These are phyloP conservation scores for Candida coleopterorum DNA, from an alignment of 805 yeast species.

Conservation along the genomic window DNA sequence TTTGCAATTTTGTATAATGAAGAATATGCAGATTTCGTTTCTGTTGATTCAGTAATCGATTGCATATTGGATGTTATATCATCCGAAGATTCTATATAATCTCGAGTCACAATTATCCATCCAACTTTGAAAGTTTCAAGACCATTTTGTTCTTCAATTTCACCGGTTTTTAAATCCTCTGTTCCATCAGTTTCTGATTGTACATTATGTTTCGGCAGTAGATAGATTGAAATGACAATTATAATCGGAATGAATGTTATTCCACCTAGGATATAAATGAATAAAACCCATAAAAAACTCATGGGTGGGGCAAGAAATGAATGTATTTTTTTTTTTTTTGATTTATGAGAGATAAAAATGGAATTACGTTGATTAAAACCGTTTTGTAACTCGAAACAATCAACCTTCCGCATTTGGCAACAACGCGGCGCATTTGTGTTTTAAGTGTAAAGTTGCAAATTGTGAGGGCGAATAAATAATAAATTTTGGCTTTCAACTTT, in stretches of 20 bases:
- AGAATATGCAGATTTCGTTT: conserved; percentile 53
- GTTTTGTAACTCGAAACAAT: too few relatives aligned
- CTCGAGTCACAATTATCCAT: conserved; percentile 82
- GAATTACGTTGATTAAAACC: too few relatives aligned
- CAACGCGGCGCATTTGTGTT: too few relatives aligned
- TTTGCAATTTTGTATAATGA: conserved; percentile 53
- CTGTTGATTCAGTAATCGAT: conserved; percentile 36
- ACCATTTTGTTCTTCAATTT: conserved; percentile 65
- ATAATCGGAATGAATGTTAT: conserved; percentile 69
- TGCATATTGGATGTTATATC: conserved; percentile 46
- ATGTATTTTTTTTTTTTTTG: too few relatives aligned
- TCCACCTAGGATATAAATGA: conserved; percentile 55
- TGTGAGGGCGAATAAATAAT: too few relatives aligned
- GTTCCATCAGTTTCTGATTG: conserved; percentile 11
- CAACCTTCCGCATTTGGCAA: too few relatives aligned
- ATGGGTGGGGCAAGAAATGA: neutral
- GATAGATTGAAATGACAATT: conserved; percentile 33
- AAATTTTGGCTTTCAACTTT: too few relatives aligned
- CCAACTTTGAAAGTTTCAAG: conserved; percentile 63
- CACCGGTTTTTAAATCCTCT: conserved; percentile 46
- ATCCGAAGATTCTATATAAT: conserved; percentile 45
- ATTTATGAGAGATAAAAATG: too few relatives aligned
- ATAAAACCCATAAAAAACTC: conserved; percentile 1
- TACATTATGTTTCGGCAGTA: conserved; percentile 31
- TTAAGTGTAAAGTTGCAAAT: too few relatives aligned